Base-by-base conservation (phyloP, 164 flowering plant genomes). In the Amborella trichopoda region DNA sequence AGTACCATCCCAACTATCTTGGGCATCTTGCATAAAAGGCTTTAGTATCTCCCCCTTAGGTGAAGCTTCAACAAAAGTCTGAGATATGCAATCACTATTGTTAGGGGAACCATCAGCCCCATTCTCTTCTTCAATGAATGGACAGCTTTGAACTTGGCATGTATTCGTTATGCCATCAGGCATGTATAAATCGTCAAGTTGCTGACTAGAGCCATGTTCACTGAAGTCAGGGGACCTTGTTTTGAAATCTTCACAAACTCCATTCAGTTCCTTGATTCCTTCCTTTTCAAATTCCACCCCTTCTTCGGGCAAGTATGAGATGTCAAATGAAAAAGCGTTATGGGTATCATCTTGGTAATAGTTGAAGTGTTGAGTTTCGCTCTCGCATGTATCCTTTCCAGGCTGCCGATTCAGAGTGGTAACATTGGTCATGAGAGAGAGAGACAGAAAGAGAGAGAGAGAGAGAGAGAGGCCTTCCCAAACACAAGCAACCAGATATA, bases 111-210 rank as follows among this genome's bases (percentile, higher is more conserved):
- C 72, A 39, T 58, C 70, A 23, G 67, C 50, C 26, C 78, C 65
- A 34, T 64, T 58, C n/a, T 77, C 84, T 26, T 82, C 87, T 32
- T 78, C 89, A 65, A 78, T 40, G 41, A 74, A 63, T 28, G 70
- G 81, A 79, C 83, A 71, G 58, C 80, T 76, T 34, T 78, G 82
- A 28, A 73, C 80, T 53, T 67, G 85, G 49, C 78, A 80, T 44
- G 72, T 71, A 12, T 65, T 76, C 40, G 69, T 68, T 10, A 66
- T 17, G 19, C 61, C 80, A 41, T 76, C 83, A 4, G 68, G 60
- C 80, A 72, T 70, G 52, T 66, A 68, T 17, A 80, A 73, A 41
- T 81, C 80, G 39, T 76, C 81, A 1, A 65, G 58, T 11, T 61
- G 59, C 41, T 68, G 68, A 69, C 71, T 61, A 4, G 66, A 66